A percentile compares a stretch with the other conserved stretches of the same genome.
These are phyloP conservation scores for Solanum clarkiae DNA, from an alignment of 257 asterid genomes.

Conservation along the genomic window DNA sequence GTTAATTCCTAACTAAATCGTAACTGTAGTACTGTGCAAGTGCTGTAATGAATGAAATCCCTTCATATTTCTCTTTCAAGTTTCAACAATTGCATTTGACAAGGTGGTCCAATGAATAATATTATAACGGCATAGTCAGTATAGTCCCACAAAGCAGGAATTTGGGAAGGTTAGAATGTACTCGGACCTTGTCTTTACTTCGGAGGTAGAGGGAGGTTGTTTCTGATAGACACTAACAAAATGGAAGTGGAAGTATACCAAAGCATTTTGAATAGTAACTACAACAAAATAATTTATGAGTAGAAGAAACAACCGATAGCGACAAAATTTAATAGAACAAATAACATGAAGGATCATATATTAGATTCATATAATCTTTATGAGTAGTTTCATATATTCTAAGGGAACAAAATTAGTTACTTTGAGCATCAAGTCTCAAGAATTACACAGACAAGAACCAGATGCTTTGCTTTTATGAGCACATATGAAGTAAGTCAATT, in stretches of 20 bases:
- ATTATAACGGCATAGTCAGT: too few species aligned
- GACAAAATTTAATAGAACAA: neutral
- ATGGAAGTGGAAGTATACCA: too few species aligned
- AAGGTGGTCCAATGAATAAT: too few species aligned
- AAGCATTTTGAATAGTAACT: neutral
- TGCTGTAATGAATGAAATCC: constrained; percentile 5
- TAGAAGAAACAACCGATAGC: too few species aligned
- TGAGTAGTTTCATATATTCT: neutral
- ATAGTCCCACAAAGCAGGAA: too few species aligned
- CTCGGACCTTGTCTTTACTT: too few species aligned
- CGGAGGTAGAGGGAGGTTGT: too few species aligned
- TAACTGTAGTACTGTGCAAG: neutral
- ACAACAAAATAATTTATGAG: too few species aligned
- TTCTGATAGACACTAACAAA: too few species aligned
- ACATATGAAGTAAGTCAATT: constrained; percentile 2
- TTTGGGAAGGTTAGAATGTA: too few species aligned
- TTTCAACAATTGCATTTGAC: too few species aligned
- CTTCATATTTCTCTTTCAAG: neutral
- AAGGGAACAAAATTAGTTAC: constrained; percentile 6
- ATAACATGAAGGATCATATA: constrained; percentile 7
- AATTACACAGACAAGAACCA: constrained; percentile 42
- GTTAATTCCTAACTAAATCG: constrained; percentile 1
- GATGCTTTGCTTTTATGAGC: constrained; percentile 26
- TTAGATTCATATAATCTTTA: constrained; percentile 18
- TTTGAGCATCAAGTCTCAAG: constrained; percentile 20